A percentile compares a stretch with the other conserved stretches of the same genome.
Conservation (phyloP, 768 basidiomycete genomes). For the Lactarius hengduanensis region DNA sequence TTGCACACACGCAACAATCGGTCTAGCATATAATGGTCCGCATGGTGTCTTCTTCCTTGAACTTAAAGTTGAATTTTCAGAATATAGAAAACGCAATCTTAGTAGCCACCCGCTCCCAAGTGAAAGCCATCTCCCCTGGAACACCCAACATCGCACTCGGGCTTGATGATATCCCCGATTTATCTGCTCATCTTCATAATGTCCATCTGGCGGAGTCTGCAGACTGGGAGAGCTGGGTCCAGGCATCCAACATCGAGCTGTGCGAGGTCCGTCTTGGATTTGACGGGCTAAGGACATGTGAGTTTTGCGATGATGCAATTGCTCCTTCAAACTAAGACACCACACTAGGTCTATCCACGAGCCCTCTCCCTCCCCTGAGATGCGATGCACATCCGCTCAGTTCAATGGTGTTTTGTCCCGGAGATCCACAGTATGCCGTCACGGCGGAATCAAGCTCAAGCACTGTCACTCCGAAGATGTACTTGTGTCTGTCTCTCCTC, state of each 20-base stretch:
- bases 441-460: constrained; percentile 2
- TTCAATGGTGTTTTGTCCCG: constrained; percentile 22
- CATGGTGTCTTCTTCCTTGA: not conserved
- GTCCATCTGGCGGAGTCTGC: constrained; percentile 15
- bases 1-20: constrained; percentile 27
- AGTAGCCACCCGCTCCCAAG: constrained; percentile 27
- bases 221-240: constrained; percentile 29
- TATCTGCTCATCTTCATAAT: constrained; percentile 17
- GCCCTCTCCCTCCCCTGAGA: constrained; percentile 22
- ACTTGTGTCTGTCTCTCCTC: constrained; percentile 26
- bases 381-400: constrained; percentile 21
- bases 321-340: not conserved
- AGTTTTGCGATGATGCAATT: constrained; percentile 4
- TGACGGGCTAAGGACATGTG: constrained; percentile 20
- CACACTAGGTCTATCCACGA: constrained; percentile 19
- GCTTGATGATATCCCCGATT: constrained; percentile 15
- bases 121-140: constrained; percentile 11
- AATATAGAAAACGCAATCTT: constrained; percentile 24
- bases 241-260: constrained; percentile 24
- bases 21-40: constrained; percentile 27
- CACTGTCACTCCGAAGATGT: constrained; percentile 14
- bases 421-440: constrained; percentile 7
- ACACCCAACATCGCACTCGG: constrained; percentile 15
- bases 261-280: constrained; percentile 27
- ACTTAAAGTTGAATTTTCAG: constrained; percentile 6